Evolutionary conservation across 805 yeast species (phyloP).

Genomic region (Zygotorulaspora chibaensis): DNA sequence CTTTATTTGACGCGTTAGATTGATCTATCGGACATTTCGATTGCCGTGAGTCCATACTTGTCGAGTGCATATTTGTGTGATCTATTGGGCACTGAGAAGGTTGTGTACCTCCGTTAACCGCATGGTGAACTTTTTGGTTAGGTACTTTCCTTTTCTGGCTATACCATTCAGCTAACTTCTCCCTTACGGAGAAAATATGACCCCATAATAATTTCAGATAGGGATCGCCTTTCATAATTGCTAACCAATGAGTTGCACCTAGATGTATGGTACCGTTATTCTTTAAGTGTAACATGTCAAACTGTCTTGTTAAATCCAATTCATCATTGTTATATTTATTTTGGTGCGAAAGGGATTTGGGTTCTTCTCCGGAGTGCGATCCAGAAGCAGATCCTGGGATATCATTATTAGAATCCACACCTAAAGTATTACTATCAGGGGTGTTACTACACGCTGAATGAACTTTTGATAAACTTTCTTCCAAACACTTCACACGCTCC

Average conservation of each 20-base stretch:
- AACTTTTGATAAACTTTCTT: conserved; percentile 39
- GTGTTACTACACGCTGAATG: conserved; percentile 23
- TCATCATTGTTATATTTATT: conserved; percentile 33
- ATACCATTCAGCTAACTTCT: conserved; percentile 35
- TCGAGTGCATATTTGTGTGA: conserved; percentile 8
- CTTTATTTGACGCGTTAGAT: neutral
- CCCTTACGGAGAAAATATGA: conserved; percentile 42
- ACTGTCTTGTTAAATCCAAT: conserved; percentile 39
- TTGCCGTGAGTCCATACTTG: neutral
- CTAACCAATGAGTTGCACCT: conserved; percentile 57
- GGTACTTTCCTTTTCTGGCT: conserved; percentile 22
- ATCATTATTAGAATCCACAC: conserved; percentile 8
- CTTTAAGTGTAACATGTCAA: conserved; percentile 43
- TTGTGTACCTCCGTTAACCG: conserved; percentile 14
- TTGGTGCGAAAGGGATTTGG: conserved; percentile 5
- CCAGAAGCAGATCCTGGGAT: neutral
- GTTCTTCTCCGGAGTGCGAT: conserved; percentile 5
- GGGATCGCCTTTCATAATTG: conserved; percentile 55
- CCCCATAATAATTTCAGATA: conserved; percentile 53
- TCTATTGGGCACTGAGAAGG: conserved; percentile 29
- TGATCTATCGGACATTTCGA: too few species aligned
- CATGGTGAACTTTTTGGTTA: conserved; percentile 4
- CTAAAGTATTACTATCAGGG: conserved; percentile 17
- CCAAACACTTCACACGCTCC: conserved; percentile 50
- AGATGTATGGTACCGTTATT: conserved; percentile 41